phyloP scores from a whole-genome alignment of 163 green algal species.

The Chlamydomonas reinhardtii region DNA sequence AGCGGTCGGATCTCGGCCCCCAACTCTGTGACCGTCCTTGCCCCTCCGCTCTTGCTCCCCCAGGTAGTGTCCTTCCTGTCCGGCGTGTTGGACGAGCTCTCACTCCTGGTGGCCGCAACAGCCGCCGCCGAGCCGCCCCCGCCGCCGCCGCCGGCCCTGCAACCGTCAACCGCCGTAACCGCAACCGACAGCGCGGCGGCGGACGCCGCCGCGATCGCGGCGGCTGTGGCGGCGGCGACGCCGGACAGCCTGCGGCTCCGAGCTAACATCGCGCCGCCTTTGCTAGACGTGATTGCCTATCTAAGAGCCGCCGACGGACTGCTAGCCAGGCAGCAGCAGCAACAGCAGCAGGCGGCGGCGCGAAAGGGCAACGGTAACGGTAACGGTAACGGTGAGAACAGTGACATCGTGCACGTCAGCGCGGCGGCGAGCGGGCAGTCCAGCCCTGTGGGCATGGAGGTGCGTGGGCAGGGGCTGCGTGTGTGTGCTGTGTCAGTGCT shows the following conservation, averaged over 20 bases:
- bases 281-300: conserved; percentile 32
- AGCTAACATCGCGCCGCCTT: conserved; percentile 4
- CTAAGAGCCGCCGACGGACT: conserved; percentile 4
- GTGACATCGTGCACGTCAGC: conserved; percentile 31
- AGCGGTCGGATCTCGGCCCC: too few relatives aligned
- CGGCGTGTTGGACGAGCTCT: conserved; percentile 36
- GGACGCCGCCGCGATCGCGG: too few relatives aligned
- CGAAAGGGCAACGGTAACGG: conserved; percentile 1
- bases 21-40: background rate
- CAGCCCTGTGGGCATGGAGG: conserved; percentile 38
- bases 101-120: background rate
- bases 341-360: background rate
- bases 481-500: background rate
- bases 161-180: too few relatives aligned
- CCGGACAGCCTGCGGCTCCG: conserved; percentile 32
- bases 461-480: background rate
- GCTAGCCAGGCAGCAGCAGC: background rate
- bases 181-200: too few relatives aligned
- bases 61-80: conserved; percentile 43
- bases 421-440: conserved; percentile 24
- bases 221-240: background rate
- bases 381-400: background rate
- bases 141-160: too few relatives aligned
- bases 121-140: too few relatives aligned
- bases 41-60: too few relatives aligned